Conservation (phyloP, 1,284 basidiomycete genomes). For the Gastroboletus turbinatus region DNA sequence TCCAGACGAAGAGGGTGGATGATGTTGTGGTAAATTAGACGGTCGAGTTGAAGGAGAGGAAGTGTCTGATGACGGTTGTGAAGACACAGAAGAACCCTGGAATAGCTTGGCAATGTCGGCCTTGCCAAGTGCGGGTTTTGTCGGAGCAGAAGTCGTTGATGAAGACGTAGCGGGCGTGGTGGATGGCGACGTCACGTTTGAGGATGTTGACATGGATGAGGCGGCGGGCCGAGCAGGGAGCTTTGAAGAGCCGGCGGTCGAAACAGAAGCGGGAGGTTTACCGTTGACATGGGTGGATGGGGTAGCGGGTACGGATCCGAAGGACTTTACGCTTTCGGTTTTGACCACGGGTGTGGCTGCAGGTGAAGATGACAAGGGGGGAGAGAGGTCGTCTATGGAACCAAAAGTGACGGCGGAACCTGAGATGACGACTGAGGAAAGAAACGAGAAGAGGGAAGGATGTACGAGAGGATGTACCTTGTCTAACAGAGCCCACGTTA, state of each 20-base stretch:
- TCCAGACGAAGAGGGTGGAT: conserved; percentile 31
- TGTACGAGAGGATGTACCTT: conserved; percentile 43
- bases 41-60: conserved; percentile 45
- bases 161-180: conserved; percentile 29
- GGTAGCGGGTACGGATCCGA: conserved; percentile 61
- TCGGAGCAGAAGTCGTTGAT: conserved; percentile 33
- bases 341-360: conserved; percentile 62
- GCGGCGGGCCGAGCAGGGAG: conserved; percentile 31
- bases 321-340: conserved; percentile 74
- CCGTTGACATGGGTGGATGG: conserved; percentile 54
- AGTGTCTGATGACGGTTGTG: conserved; percentile 33
- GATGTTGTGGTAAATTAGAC: conserved; percentile 46
- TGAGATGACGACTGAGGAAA: conserved; percentile 28
- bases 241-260: conserved; percentile 29
- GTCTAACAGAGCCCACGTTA: conserved; percentile 60
- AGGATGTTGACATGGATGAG: conserved; percentile 36
- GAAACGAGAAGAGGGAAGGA: background rate
- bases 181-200: conserved; percentile 33
- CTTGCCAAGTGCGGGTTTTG: conserved; percentile 41
- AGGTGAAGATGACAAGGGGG: conserved; percentile 69
- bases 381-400: conserved; percentile 73
- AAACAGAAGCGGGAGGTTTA: conserved; percentile 39
- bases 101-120: conserved; percentile 69
- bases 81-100: conserved; percentile 44
- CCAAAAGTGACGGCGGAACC: conserved; percentile 77